Conservation (phyloP, 2,329 filamentous ascomycete species). For the Harringtonia lauricola region DNA sequence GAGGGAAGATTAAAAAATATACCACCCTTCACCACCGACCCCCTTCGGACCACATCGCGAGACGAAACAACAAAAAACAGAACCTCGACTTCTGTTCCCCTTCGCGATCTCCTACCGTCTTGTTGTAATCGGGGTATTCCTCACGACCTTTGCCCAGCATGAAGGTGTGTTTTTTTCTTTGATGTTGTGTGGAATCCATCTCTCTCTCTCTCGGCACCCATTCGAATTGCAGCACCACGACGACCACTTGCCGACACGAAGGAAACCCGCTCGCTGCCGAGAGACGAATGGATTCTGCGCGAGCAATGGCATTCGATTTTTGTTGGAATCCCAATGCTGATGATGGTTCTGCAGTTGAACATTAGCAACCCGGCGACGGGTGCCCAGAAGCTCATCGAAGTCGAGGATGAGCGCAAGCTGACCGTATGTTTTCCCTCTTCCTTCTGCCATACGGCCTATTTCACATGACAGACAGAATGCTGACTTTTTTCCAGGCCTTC, state of each 20-base stretch:
- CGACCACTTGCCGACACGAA: neutral
- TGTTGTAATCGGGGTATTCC: constrained; percentile 2
- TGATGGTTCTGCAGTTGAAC: constrained; percentile 39
- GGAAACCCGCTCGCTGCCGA: no score
- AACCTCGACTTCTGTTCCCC: constrained; percentile 5
- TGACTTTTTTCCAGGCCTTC: constrained; percentile 9
- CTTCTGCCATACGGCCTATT: neutral
- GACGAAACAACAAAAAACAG: constrained; percentile 4
- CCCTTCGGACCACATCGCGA: constrained; percentile 2
- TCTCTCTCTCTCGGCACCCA: neutral
- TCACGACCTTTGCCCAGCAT: constrained; percentile 9
- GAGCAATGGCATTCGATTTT: no score
- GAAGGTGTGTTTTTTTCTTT: constrained; percentile 10
- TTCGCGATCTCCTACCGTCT: constrained; percentile 7
- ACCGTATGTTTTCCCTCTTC: constrained; percentile 48
- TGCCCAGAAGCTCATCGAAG: constrained; percentile 97
- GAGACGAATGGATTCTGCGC: neutral
- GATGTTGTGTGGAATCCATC: neutral
- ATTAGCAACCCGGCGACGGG: constrained; percentile 93
- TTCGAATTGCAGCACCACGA: neutral
- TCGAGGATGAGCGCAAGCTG: constrained; percentile 99
- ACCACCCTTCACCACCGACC: neutral
- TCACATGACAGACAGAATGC: neutral
- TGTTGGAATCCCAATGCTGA: no score
- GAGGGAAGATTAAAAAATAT: constrained; percentile 2